Base-by-base conservation (phyloP, 2,329 filamentous ascomycete genomes). In the Pestalotiopsis sp. region DNA sequence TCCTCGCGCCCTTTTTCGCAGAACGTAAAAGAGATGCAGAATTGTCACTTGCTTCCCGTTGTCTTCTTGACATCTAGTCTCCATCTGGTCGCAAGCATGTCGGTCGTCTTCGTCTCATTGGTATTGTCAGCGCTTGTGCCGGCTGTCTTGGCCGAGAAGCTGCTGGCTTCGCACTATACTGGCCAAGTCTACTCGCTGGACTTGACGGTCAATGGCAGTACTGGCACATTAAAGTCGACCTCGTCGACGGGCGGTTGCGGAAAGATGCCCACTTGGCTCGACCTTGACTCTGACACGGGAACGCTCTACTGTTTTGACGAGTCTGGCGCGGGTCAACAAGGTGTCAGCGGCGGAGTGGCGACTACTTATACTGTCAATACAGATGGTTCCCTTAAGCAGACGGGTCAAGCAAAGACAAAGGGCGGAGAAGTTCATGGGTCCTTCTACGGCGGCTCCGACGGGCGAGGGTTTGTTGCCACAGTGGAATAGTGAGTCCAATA, bases 351-450 rank as follows among this genome's bases (percentile, higher is more conserved):
- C 11, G 80, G 81, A 3, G 70, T 77, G 1, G 73, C 83, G 7
- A 78, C 80, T 23, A 76, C 78, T 4, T 79, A 79, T 64, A 73
- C 75, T 1, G 76, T 82, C 4, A 75, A 69, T 4, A 71, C 75
- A 7, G 75, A 79, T 31, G 81, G 80, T 2, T 72, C 73, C 13
- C 68, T 81, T 36, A 77, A 74, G 39, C 73, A 78, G 49, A 74
- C 74, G 0, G 79, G 76, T 3, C 76, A 78, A 49, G 74, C 78
- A 20, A 69, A 75, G 45, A 77, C 79, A 1, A 69, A 72, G 14
- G 80, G 80, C 9, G 80, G 80, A 4, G 79, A 80, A 66, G 79
- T 85, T 4, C 80, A 84, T 69, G 82, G 81, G 39, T 75, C 75
- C 0, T 72, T 83, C 6, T 85, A 80, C 49, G 82, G 81, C 3